Conservation (phyloP, 2,329 filamentous ascomycete genomes). For the Fusarium goolgardi region DNA sequence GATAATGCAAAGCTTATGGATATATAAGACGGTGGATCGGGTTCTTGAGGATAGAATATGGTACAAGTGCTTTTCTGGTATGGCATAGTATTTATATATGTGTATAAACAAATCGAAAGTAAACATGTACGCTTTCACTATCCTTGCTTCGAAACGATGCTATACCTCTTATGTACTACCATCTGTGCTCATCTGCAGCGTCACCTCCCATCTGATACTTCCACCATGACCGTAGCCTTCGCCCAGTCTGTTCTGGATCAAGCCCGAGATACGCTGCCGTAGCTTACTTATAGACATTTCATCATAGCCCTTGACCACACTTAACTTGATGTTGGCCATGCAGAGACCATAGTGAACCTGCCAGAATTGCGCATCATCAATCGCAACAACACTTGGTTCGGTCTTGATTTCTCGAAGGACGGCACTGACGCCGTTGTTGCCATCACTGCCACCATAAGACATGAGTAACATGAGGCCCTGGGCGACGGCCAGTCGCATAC, state of each 20-base stretch:
- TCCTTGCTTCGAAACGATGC: neutral
- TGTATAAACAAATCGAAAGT: neutral
- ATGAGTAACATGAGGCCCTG: conserved; percentile 96
- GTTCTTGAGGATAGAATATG: conserved; percentile 11
- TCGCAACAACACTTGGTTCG: conserved; percentile 77
- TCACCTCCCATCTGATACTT: conserved; percentile 92
- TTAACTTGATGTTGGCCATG: conserved; percentile 92
- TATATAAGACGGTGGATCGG: no score
- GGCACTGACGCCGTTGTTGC: conserved; percentile 68
- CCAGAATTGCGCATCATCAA: conserved; percentile 97
- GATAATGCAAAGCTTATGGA: no score
- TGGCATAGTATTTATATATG: neutral
- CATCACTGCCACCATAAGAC: conserved; percentile 71
- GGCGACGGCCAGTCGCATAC: conserved; percentile 83
- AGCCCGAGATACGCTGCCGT: conserved; percentile 77
- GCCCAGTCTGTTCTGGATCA: conserved; percentile 87
- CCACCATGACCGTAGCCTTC: conserved; percentile 86
- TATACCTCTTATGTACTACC: conserved; percentile 32
- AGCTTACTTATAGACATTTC: conserved; percentile 79
- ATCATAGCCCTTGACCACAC: conserved; percentile 71
- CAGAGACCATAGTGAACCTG: conserved; percentile 97
- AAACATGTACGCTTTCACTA: neutral
- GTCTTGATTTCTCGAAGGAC: conserved; percentile 88
- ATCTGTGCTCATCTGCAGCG: conserved; percentile 75
- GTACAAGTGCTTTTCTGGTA: conserved; percentile 37